Base-by-base conservation (phyloP, 495 filamentous ascomycete genomes). In the Astrothelium macrocarpum region DNA sequence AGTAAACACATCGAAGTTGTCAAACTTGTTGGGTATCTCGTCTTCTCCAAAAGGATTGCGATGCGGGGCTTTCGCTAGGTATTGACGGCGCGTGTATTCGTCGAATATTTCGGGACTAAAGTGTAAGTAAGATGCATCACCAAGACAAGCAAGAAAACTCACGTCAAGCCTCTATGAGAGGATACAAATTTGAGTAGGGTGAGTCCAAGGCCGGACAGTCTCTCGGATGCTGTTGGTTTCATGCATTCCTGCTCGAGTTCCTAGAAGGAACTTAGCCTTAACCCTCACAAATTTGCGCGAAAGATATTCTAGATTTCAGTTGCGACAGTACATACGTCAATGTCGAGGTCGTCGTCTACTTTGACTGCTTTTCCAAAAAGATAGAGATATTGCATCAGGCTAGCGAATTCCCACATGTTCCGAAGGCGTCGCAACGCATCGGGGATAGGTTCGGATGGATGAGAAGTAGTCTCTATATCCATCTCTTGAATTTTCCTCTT, bases 361-460 rank as follows among this genome's bases (percentile, higher is more conserved):
- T 93, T 95, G 75, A 95, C 86, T 49, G 87, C 84, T 67, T 87
- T 85, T 31, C 91, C 91, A 76, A 98, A 98, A 61, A 91, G 82
- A 68, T 85, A 85, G 61, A 97, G 88, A 78, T 90, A 98, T 75
- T 98, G 94, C 78, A 87, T 91, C 4, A 98, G 80, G 71, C 90
- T 91, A 56, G 94, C 90, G 75, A 98, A 96, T 74, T 97, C 89
- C 91, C 94, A 97, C 78, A 86, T 87, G 73, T 89, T 94, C 59
- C 93, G 81, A 64, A 98, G 80, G 66, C 80, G 84, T 26, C 29
- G 23, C 36, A 69, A 46, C 16, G 43, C 65, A 39, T 65, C 69
- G n/a, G 20, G 23, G 49, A 56, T 16, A 2, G 49, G 49, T 29
- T 26, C 49, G 9, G 49, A 16, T 16, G 49, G 7, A 28, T 29